Evolutionary conservation across 495 filamentous ascomycete genomes (phyloP).

Genomic region (Podospora didyma): DNA sequence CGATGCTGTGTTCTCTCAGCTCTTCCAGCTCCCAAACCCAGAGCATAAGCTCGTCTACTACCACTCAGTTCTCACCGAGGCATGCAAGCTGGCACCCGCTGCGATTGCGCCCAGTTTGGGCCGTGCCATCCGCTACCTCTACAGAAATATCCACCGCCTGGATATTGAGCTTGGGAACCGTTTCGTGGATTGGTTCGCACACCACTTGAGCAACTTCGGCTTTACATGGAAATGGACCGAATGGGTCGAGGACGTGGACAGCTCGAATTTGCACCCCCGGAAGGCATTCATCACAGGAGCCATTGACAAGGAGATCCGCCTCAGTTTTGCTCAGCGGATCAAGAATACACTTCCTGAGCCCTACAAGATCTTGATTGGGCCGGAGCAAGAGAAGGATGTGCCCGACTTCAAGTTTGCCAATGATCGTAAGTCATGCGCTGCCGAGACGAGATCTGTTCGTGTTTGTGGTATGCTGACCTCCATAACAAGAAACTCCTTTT

Average conservation of each 20-base stretch:
- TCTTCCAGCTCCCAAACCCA: conserved; percentile 80
- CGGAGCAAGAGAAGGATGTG: conserved; percentile 86
- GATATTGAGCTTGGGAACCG: conserved; percentile 83
- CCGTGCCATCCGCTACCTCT: conserved; percentile 87
- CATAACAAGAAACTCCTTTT: conserved; percentile 66
- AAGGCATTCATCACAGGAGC: conserved; percentile 89
- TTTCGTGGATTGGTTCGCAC: conserved; percentile 96
- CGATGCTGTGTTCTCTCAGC: conserved; percentile 92
- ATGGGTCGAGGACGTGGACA: conserved; percentile 84
- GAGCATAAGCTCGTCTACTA: conserved; percentile 97
- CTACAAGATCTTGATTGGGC: conserved; percentile 75
- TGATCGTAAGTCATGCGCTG: conserved; percentile 55
- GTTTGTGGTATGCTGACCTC: not conserved
- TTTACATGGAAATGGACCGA: conserved; percentile 99
- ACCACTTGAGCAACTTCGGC: conserved; percentile 97
- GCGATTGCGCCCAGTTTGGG: conserved; percentile 95
- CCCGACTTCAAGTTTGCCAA: conserved; percentile 89
- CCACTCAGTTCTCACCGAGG: conserved; percentile 88
- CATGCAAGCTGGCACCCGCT: conserved; percentile 90
- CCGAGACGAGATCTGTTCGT: not conserved
- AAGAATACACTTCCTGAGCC: conserved; percentile 86
- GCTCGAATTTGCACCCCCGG: conserved; percentile 73
- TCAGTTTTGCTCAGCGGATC: conserved; percentile 94
- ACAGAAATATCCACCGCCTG: conserved; percentile 71
- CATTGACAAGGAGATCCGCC: conserved; percentile 93